Base-by-base conservation (phyloP, 2,329 filamentous ascomycete genomes). In the Berkeleyomyces basicola region DNA sequence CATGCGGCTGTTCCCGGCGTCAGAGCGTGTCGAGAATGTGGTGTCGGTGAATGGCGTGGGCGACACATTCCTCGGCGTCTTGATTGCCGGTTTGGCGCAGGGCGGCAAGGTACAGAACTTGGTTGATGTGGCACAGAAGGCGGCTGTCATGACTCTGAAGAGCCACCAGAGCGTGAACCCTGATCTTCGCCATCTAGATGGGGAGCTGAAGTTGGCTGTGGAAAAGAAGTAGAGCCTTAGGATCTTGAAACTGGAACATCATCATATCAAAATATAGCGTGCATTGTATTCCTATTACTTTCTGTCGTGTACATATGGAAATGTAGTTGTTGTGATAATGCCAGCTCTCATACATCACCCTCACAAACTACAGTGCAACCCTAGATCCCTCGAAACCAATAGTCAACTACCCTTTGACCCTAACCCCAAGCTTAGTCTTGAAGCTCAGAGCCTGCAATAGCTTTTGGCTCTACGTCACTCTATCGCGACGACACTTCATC, bases 31-130 rank as follows among this genome's bases (percentile, higher is more conserved):
- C 0, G 61, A 65, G 23, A 46, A 60, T 1, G 78, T 95, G 1
- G 83, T 92, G 1, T 96, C 90, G 57, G 92, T 97, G 7, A 97
- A 97, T 71, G 93, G 92, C 0, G 90, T 90, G 1, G 93, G 93
- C 0, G 93, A 99, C 73, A 96, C 93, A 0, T 91, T 97, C 71
- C 77, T 95, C 7, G 93, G 92, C 0, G 86, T 90, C 11, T 68
- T 96, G 63, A 76, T 96, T n/a, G 86, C 90, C 1, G 89, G 88
- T 0, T 71, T 97, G 67, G 84, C 84, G 0, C 81, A 78, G 68
- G 79, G 79, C 0, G 79, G 77, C 2, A 74, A 74, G 65, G 70
- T 81, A 64, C 74, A 83, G 69, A 79, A 85, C 57, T 72, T 93
- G 62, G 77, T 99, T n/a, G 78, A 84, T 63, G 73, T 93, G 43